Conservation (phyloP, 2,329 filamentous ascomycete genomes). For the Cordyceps tenuipes region DNA sequence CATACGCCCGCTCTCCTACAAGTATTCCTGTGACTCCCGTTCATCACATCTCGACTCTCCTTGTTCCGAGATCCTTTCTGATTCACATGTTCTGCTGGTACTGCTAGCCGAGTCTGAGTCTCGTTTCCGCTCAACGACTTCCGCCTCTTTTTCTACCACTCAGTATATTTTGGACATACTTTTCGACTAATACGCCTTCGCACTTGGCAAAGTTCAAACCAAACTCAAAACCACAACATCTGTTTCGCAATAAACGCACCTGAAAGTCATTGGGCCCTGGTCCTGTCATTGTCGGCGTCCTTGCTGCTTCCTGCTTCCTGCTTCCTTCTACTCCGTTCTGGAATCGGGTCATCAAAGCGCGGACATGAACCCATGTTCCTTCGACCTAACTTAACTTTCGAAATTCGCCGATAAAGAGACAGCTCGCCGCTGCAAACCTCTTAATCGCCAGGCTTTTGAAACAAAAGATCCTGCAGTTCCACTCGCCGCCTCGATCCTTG, state of each 20-base stretch:
- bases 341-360: not conserved
- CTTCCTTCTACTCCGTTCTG: not conserved
- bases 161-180: not conserved
- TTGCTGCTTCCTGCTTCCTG: not conserved
- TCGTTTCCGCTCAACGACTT: no score
- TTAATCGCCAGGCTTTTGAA: not conserved
- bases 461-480: not conserved
- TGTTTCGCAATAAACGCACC: not conserved
- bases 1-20: slow-evolving; percentile 9
- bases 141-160: not conserved
- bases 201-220: not conserved
- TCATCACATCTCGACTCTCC: not conserved
- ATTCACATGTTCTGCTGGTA: not conserved
- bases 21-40: slow-evolving; percentile 3
- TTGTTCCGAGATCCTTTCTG: not conserved
- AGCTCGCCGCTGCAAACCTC: not conserved
- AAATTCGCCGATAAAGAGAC: not conserved
- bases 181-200: not conserved
- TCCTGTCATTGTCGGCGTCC: not conserved
- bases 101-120: not conserved
- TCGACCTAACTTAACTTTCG: not conserved
- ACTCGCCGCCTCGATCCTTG: not conserved
- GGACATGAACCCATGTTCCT: not conserved
- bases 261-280: not conserved
- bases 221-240: not conserved